A percentile compares a stretch with the other conserved stretches of the same genome.
Evolutionary conservation across 768 basidiomycete genomes (phyloP).

Genomic region (Mycena amicta): DNA sequence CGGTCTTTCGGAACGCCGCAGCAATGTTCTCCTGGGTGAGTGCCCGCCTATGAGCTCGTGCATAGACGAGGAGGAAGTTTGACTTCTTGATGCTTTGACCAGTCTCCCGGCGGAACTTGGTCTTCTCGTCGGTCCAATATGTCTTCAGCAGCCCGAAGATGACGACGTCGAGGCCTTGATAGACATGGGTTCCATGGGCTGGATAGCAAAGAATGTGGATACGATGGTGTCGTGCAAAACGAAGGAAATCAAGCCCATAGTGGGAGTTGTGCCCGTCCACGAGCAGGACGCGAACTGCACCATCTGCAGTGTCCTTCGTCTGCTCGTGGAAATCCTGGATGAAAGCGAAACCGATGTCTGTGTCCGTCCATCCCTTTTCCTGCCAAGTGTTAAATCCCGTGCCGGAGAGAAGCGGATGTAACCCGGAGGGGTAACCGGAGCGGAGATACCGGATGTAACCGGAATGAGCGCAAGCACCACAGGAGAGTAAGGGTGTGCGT

Average conservation of each 20-base stretch:
- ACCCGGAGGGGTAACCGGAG: conserved; percentile 33
- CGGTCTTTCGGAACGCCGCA: conserved; percentile 26
- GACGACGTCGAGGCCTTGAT: conserved; percentile 26
- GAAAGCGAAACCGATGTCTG: conserved; percentile 38
- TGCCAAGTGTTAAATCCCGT: neutral
- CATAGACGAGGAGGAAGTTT: conserved; percentile 33
- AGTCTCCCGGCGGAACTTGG: conserved; percentile 16
- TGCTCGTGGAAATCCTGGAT: conserved; percentile 43
- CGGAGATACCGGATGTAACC: conserved; percentile 21
- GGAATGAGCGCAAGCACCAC: neutral
- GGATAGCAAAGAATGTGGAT: conserved; percentile 51
- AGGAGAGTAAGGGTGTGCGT: too few species aligned
- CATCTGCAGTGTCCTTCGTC: conserved; percentile 37
- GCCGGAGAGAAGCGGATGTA: too few species aligned
- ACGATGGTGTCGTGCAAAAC: conserved; percentile 35
- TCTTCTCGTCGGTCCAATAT: conserved; percentile 20
- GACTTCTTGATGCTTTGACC: conserved; percentile 26
- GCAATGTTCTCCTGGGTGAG: conserved; percentile 16
- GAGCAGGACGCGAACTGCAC: conserved; percentile 34
- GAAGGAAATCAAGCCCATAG: conserved; percentile 39
- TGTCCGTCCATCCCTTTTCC: conserved; percentile 40
- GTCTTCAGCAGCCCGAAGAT: conserved; percentile 20
- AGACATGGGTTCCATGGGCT: conserved; percentile 37
- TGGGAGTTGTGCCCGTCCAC: conserved; percentile 53
- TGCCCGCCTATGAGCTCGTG: conserved; percentile 9